Percentiles rank a stretch among this genome's conserved stretches.
Evolutionary conservation across 1,284 basidiomycete genomes (phyloP).

Genomic region (Calocybe gambosa): DNA sequence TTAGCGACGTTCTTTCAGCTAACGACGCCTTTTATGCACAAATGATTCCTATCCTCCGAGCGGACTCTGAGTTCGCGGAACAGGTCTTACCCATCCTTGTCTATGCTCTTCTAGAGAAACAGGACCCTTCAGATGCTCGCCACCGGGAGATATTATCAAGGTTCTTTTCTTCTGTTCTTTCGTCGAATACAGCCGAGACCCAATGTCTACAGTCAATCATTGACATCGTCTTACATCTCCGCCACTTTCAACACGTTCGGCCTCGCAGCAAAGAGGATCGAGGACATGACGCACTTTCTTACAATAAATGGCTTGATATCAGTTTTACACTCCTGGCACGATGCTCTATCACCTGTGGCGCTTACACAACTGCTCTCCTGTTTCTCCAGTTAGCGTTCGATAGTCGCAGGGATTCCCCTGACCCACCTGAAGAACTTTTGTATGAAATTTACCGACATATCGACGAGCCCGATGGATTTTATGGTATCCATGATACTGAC

Average conservation of each 20-base stretch:
- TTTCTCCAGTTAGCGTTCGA: constrained; percentile 83
- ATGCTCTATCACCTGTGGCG: constrained; percentile 73
- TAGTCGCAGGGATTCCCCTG: constrained; percentile 28
- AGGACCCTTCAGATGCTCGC: constrained; percentile 2
- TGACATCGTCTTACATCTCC: constrained; percentile 76
- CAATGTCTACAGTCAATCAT: constrained; percentile 64
- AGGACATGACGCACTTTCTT: constrained; percentile 46
- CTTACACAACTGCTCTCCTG: constrained; percentile 84
- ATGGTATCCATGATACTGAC: constrained; percentile 80
- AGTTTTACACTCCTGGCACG: constrained; percentile 69
- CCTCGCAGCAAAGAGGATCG: neutral
- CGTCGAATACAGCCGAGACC: constrained; percentile 33
- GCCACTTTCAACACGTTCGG: constrained; percentile 49
- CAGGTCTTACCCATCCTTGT: constrained; percentile 72
- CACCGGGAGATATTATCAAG: constrained; percentile 41
- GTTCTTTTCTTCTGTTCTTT: constrained; percentile 62
- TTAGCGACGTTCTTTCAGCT: constrained; percentile 54
- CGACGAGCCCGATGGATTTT: constrained; percentile 97
- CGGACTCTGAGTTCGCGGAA: constrained; percentile 55
- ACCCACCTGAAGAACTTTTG: constrained; percentile 56
- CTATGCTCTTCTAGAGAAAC: constrained; percentile 56
- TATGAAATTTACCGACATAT: constrained; percentile 93
- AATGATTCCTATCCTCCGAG: constrained; percentile 51
- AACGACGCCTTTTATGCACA: constrained; percentile 66
- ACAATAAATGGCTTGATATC: constrained; percentile 82